Evolutionary conservation across 2,329 filamentous ascomycete species (phyloP).

Genomic region (Graphilbum fragrans): DNA sequence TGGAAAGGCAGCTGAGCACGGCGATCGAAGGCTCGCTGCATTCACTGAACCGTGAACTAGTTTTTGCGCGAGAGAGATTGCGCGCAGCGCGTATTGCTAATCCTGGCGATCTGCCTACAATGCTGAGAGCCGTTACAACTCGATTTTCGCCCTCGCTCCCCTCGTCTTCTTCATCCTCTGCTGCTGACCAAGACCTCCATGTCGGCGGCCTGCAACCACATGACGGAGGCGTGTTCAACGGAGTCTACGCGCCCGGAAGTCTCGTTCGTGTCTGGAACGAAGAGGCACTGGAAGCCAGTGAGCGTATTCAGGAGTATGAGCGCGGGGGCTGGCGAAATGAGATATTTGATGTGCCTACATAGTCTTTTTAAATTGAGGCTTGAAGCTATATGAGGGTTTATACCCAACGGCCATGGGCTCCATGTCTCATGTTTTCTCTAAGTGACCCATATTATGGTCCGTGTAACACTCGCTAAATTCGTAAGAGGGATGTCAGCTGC

Average conservation of each 20-base stretch:
- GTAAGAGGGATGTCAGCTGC: too few relatives aligned
- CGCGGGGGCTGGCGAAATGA: slow-evolving; percentile 70
- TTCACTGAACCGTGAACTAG: slow-evolving; percentile 68
- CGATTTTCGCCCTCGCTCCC: slow-evolving; percentile 55
- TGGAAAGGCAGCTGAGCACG: slow-evolving; percentile 67
- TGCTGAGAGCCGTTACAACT: slow-evolving; percentile 71
- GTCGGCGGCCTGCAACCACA: slow-evolving; percentile 53
- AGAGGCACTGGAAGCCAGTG: slow-evolving; percentile 56
- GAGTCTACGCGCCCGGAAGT: slow-evolving; percentile 79
- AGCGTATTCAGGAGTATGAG: slow-evolving; percentile 64
- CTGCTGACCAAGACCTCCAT: too few relatives aligned
- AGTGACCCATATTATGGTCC: too few relatives aligned
- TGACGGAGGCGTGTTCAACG: slow-evolving; percentile 56
- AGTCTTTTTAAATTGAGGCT: too few relatives aligned
- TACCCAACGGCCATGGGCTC: too few relatives aligned
- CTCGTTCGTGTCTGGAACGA: slow-evolving; percentile 83
- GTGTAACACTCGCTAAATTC: too few relatives aligned
- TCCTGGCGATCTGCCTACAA: slow-evolving; percentile 68
- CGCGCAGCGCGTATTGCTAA: slow-evolving; percentile 72
- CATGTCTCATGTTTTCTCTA: too few relatives aligned
- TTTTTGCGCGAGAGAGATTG: slow-evolving; percentile 77
- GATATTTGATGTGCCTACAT: slow-evolving; percentile 48
- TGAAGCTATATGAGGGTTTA: too few relatives aligned
- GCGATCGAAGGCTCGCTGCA: slow-evolving; percentile 60
- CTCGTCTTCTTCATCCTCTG: too few relatives aligned